Conservation (phyloP, 345 rosid genomes). For the Capsella bursapastoris region DNA sequence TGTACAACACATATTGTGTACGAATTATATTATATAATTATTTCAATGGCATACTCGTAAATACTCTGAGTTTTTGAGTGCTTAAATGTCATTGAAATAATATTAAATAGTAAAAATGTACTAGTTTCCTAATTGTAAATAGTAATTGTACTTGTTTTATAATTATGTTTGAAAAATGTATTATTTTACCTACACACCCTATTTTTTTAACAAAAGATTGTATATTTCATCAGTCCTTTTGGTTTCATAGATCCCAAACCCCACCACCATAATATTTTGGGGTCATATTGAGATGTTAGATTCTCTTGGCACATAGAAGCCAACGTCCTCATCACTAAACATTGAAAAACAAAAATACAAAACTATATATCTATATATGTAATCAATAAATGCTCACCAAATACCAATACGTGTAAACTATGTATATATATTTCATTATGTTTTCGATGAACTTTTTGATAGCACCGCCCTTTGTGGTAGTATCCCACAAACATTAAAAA, state of each 20-base stretch:
- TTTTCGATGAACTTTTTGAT: slow-evolving; percentile 22
- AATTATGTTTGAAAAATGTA: too few species aligned
- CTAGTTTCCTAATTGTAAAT: too few species aligned
- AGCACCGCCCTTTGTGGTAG: slow-evolving; percentile 32
- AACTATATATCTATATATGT: background rate
- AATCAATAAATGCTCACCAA: slow-evolving; percentile 19
- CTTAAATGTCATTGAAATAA: too few species aligned
- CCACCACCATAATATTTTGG: slow-evolving; percentile 34
- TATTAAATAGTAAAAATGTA: too few species aligned
- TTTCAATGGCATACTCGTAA: too few species aligned
- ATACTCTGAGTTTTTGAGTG: too few species aligned
- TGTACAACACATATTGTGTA: too few species aligned
- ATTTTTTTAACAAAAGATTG: background rate
- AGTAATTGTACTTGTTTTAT: too few species aligned
- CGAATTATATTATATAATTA: too few species aligned
- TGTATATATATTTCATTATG: background rate
- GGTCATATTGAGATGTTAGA: slow-evolving; percentile 35
- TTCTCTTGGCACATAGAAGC: slow-evolving; percentile 20
- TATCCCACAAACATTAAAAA: slow-evolving; percentile 5
- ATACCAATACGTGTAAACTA: slow-evolving; percentile 20
- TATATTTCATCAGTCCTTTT: background rate
- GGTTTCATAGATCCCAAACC: slow-evolving; percentile 25
- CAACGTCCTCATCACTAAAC: slow-evolving; percentile 14
- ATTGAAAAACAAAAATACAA: background rate
- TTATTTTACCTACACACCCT: too few species aligned